Percentiles rank a stretch among this genome's conserved stretches.
Evolutionary conservation across 169 alveolate genomes (phyloP).

Genomic region (Cyclospora cayetanensis): DNA sequence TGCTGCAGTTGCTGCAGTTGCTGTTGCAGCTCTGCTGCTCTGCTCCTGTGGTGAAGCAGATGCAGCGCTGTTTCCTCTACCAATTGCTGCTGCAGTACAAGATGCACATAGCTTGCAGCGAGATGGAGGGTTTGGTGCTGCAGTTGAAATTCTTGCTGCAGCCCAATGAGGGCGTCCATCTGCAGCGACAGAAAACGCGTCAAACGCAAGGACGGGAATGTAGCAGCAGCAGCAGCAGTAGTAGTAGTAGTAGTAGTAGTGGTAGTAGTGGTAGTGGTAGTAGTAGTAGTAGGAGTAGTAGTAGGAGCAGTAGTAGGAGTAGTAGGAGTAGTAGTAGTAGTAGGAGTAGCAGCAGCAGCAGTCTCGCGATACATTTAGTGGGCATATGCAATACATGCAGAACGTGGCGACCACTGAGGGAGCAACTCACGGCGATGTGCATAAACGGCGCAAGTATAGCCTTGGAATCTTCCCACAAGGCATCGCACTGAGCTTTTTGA

Average conservation of each 20-base stretch:
- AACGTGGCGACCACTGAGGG: too few species aligned
- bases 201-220: too few species aligned
- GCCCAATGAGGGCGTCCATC: neutral
- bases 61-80: constrained; percentile 1
- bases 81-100: constrained; percentile 12
- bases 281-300: neutral
- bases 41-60: neutral
- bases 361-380: too few species aligned
- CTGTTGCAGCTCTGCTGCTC: neutral
- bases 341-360: neutral
- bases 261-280: too few species aligned
- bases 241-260: neutral
- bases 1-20: neutral
- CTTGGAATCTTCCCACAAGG: neutral
- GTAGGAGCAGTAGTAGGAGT: neutral
- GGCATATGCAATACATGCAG: too few species aligned
- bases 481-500: constrained; percentile 1
- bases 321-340: neutral
- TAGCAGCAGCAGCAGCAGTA: neutral
- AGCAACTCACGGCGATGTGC: neutral
- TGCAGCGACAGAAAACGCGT: neutral
- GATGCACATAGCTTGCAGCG: neutral
- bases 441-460: neutral
- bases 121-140: neutral
- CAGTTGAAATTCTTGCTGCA: constrained; percentile 19